Base-by-base conservation (phyloP, 1,284 basidiomycete species). In the Austroboletus rostrupii region DNA sequence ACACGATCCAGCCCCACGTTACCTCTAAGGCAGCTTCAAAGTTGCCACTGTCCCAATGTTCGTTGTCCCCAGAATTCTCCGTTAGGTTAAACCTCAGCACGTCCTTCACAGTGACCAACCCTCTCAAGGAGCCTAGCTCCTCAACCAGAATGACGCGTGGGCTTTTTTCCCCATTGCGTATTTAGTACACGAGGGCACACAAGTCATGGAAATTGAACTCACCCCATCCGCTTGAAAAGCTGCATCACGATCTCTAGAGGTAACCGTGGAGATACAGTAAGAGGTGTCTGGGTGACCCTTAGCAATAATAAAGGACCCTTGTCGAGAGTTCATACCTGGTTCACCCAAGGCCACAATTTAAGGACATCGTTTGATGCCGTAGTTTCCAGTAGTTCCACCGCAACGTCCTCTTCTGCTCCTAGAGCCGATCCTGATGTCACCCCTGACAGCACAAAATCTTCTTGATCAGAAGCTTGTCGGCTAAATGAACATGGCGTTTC, bases 171-270 rank as follows among this genome's bases (percentile, higher is more conserved):
- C 3, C 39, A 28, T 28, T 20, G 32, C 2, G 14, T 16, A 13
- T 42, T 50, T 7, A 55, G 39, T 13, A 10, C 8, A 2, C 0
- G 21, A 31, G 26, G 10, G 20, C 26, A 21, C n/a, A 9, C 11
- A 11, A 28, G 43, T n/a, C 4, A 29, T 7, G 20, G 4, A 49
- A 38, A 43, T 28, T 0, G 19, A 36, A 78, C 90, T 57, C 63
- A 94, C 94, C 96, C 95, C 86, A 97, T 90, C 44, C 92, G 81
- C 61, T 94, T 90, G 76, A 97, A 97, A 26, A 97, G 72, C 65
- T 97, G 91, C 86, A 97, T 92, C 12, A 96, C 93, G 49, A 97
- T 95, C 69, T 99, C 96, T 37, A 99, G 74, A 1, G 94, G 92
- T 54, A 97, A 81, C 57, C 90, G 89, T 1, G 93, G 89, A n/a